Conservation (phyloP, 2,329 filamentous ascomycete species). For the Lasiodiplodia sp. region DNA sequence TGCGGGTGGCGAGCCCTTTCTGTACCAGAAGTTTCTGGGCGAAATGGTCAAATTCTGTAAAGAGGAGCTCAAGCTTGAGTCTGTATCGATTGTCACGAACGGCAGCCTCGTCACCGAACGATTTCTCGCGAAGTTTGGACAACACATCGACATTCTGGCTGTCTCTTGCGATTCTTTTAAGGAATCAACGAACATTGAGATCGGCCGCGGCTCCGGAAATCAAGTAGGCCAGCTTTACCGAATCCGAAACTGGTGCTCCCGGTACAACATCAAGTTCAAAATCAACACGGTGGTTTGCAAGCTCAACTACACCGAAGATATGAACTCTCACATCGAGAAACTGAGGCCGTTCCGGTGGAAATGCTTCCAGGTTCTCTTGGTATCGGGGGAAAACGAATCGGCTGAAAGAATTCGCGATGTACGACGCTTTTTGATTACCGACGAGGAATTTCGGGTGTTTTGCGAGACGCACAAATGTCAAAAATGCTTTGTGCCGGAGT, state of each 20-base stretch:
- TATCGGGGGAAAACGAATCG: slow-evolving; percentile 61
- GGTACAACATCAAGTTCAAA: slow-evolving; percentile 62
- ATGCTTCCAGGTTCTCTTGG: slow-evolving; percentile 61
- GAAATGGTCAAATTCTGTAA: too few species aligned
- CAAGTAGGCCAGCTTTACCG: too few species aligned
- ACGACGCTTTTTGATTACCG: slow-evolving; percentile 54
- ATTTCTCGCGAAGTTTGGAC: too few species aligned
- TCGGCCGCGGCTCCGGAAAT: too few species aligned
- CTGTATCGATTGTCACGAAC: too few species aligned
- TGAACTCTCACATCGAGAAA: slow-evolving; percentile 38
- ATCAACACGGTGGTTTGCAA: slow-evolving; percentile 63
- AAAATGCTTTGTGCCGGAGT: not conserved
- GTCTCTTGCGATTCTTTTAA: too few species aligned
- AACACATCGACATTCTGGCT: too few species aligned
- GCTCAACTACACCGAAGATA: slow-evolving; percentile 56
- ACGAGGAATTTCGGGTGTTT: slow-evolving; percentile 57
- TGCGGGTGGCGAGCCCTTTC: too few species aligned
- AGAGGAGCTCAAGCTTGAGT: too few species aligned
- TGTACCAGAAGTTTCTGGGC: too few species aligned
- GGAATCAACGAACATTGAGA: too few species aligned
- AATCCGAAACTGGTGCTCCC: slow-evolving; percentile 49
- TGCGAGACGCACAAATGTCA: slow-evolving; percentile 50
- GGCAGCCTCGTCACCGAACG: too few species aligned
- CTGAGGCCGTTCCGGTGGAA: slow-evolving; percentile 63
- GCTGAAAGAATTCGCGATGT: slow-evolving; percentile 43